phyloP scores from a whole-genome alignment of 805 yeast genomes.

The Starmerella stellata region DNA sequence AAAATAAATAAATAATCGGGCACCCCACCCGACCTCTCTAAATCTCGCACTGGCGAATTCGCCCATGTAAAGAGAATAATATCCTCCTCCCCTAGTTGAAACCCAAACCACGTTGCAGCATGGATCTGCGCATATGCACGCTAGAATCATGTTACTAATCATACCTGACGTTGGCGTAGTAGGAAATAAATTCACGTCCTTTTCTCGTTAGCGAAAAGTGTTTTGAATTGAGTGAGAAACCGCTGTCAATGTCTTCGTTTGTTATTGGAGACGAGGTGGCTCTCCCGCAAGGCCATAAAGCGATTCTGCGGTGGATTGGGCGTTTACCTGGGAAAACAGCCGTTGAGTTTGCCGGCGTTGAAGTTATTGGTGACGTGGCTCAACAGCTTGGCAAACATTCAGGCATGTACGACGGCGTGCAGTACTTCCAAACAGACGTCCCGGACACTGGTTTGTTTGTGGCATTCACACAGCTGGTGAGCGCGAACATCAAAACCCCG shows the following conservation, averaged over 20 bases:
- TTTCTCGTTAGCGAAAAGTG: too few relatives aligned
- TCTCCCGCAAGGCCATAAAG: conserved; percentile 51
- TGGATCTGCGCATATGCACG: too few relatives aligned
- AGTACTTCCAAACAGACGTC: conserved; percentile 45
- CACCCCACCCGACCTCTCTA: too few relatives aligned
- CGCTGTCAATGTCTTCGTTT: conserved; percentile 13
- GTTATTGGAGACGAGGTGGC: conserved; percentile 23
- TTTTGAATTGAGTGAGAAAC: too few relatives aligned
- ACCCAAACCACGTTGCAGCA: too few relatives aligned
- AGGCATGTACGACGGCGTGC: conserved; percentile 58
- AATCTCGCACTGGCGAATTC: too few relatives aligned
- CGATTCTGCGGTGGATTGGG: conserved; percentile 54
- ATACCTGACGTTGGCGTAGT: too few relatives aligned
- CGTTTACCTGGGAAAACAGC: conserved; percentile 42
- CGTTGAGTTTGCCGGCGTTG: conserved; percentile 77
- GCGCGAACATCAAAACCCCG: conserved; percentile 12
- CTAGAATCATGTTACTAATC: too few relatives aligned
- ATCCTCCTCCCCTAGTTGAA: too few relatives aligned
- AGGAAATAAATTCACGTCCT: too few relatives aligned
- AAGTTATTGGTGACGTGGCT: conserved; percentile 41
- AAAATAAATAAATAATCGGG: too few relatives aligned
- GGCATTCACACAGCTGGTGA: conserved; percentile 21
- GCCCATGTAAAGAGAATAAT: too few relatives aligned
- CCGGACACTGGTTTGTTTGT: conserved; percentile 65
- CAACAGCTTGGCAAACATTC: conserved; percentile 58